Conservation (phyloP, 768 basidiomycete species). For the Kwoniella europaea region DNA sequence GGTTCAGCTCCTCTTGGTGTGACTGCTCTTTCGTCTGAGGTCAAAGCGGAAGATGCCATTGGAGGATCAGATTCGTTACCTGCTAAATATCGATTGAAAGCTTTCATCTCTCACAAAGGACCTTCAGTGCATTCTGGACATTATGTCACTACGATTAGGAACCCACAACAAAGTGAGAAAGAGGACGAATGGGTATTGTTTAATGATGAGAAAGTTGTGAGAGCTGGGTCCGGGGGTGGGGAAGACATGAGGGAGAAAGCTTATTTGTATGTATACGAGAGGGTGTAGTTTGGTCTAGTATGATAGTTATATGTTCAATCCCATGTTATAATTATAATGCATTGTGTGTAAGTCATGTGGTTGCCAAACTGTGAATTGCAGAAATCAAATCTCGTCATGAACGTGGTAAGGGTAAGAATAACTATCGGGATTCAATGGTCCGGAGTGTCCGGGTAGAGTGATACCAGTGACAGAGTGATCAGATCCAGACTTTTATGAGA, state of each 20-base stretch:
- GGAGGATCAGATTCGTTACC: constrained; percentile 71
- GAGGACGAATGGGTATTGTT: constrained; percentile 82
- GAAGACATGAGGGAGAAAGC: constrained; percentile 79
- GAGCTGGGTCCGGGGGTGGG: constrained; percentile 81
- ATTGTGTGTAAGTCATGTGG: too few relatives aligned
- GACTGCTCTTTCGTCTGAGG: constrained; percentile 21
- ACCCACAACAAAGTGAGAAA: constrained; percentile 70
- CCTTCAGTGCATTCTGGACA: constrained; percentile 82
- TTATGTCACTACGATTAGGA: constrained; percentile 61
- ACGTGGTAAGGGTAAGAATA: too few relatives aligned
- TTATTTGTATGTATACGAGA: constrained; percentile 92
- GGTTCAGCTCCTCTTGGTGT: constrained; percentile 22
- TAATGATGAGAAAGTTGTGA: constrained; percentile 95
- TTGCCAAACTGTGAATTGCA: too few relatives aligned
- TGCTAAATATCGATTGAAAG: constrained; percentile 78
- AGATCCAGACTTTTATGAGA: too few relatives aligned
- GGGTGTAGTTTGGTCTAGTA: constrained; percentile 48
- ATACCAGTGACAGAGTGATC: too few relatives aligned
- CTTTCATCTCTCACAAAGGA: constrained; percentile 97
- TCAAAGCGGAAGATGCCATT: not conserved
- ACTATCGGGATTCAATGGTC: too few relatives aligned
- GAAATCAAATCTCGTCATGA: too few relatives aligned
- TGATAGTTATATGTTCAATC: not conserved
- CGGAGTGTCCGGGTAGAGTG: too few relatives aligned
- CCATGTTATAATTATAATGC: too few relatives aligned